These are phyloP conservation scores for Beauveria varroae DNA, from an alignment of 2,329 filamentous ascomycete species.

Conservation along the genomic window DNA sequence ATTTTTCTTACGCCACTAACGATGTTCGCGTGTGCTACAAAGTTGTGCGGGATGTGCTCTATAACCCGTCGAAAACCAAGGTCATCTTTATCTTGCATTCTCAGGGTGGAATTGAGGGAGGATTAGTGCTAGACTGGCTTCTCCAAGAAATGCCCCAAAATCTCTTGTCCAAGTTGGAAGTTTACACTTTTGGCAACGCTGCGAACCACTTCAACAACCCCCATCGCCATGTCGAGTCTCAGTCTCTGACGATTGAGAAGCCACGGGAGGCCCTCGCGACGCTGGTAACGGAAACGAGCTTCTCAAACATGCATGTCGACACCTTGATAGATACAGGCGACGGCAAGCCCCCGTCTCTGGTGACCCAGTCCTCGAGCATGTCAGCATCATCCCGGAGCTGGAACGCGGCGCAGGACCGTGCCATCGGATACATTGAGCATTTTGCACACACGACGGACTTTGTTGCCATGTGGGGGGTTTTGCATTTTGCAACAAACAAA, in stretches of 20 bases:
- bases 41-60: conserved; percentile 55
- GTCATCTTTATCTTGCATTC: conserved; percentile 70
- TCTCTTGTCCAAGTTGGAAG: conserved; percentile 60
- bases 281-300: conserved; percentile 29
- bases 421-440: conserved; percentile 69
- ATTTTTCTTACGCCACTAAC: conserved; percentile 62
- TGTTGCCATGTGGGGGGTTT: conserved; percentile 65
- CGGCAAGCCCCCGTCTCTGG: conserved; percentile 12
- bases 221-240: conserved; percentile 41
- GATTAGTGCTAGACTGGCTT: conserved; percentile 69
- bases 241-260: conserved; percentile 27
- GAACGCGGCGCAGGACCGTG: conserved; percentile 34
- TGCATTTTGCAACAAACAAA: conserved; percentile 53
- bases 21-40: conserved; percentile 58
- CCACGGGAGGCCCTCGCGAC: conserved; percentile 28
- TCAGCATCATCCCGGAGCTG: conserved; percentile 29
- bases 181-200: conserved; percentile 72
- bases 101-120: conserved; percentile 68
- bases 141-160: conserved; percentile 62
- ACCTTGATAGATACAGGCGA: conserved; percentile 17
- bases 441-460: conserved; percentile 70
- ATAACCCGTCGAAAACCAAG: conserved; percentile 55
- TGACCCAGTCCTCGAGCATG: conserved; percentile 20
- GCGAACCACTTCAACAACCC: conserved; percentile 81
- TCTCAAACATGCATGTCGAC: conserved; percentile 17